phyloP scores from a whole-genome alignment of 2,329 filamentous ascomycete species.

The Albophoma yamanashiensis region DNA sequence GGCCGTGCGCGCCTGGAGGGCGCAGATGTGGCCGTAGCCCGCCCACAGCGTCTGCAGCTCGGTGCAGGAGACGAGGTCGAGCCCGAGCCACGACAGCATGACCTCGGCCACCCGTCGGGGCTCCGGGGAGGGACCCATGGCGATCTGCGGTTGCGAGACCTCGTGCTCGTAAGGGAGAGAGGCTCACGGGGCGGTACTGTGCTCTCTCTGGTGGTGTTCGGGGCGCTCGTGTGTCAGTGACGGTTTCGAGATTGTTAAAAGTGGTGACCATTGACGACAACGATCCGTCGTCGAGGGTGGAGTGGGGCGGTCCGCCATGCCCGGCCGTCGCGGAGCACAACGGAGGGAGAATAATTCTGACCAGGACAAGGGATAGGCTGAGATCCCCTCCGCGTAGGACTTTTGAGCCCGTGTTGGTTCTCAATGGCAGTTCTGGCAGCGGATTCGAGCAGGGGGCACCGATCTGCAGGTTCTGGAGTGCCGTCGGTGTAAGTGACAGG shows the following conservation, averaged over 20 bases:
- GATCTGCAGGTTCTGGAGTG: neutral
- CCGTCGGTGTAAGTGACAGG: neutral
- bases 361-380: no score
- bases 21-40: conserved; percentile 45
- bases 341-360: neutral
- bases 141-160: neutral
- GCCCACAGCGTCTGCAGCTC: conserved; percentile 37
- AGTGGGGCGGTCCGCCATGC: neutral
- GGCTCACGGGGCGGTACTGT: neutral
- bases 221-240: neutral
- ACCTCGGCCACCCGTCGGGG: conserved; percentile 24
- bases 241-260: neutral
- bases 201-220: neutral
- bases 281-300: neutral
- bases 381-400: neutral
- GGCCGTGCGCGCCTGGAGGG: conserved; percentile 31
- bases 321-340: neutral
- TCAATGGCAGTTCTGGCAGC: neutral
- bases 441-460: neutral
- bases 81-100: conserved; percentile 26
- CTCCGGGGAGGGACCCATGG: conserved; percentile 1
- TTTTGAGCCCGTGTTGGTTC: neutral
- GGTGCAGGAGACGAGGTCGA: conserved; percentile 26
- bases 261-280: neutral
- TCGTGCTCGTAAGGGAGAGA: neutral